Evolutionary conservation across 208 protist genomes (phyloP).

Genomic region (Leptomonas pyrrhocoris): DNA sequence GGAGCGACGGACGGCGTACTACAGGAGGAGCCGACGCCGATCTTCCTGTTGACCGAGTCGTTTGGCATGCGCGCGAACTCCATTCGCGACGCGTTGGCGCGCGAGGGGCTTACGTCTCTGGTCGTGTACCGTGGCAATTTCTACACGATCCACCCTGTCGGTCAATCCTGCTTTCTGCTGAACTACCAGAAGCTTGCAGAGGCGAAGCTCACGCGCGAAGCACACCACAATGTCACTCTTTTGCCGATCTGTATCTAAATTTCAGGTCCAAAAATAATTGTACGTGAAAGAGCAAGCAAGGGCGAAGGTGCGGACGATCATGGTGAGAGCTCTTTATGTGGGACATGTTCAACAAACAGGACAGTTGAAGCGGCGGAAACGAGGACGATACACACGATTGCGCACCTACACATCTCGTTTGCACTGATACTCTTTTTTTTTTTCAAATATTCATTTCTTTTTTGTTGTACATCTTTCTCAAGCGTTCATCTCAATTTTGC

Average conservation of each 20-base stretch:
- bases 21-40: conserved; percentile 13
- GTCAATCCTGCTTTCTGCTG: background rate
- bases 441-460: too few species aligned
- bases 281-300: too few species aligned
- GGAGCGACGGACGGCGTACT: conserved; percentile 16
- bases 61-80: conserved; percentile 27
- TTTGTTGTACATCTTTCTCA: too few species aligned
- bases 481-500: too few species aligned
- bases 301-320: too few species aligned
- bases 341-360: too few species aligned
- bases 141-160: conserved; percentile 37
- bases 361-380: too few species aligned
- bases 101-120: conserved; percentile 3
- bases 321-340: too few species aligned
- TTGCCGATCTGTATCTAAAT: conserved; percentile 4
- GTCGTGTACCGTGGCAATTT: conserved; percentile 24
- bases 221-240: background rate
- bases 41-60: conserved; percentile 30
- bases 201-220: background rate
- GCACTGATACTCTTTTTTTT: too few species aligned
- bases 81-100: conserved; percentile 19
- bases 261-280: too few species aligned
- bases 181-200: background rate
- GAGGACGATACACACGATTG: too few species aligned
- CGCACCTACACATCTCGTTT: too few species aligned